Percentiles rank a stretch among this genome's conserved stretches.
phyloP scores from a whole-genome alignment of 139 green algal genomes.

The Micromonas pusilla region DNA sequence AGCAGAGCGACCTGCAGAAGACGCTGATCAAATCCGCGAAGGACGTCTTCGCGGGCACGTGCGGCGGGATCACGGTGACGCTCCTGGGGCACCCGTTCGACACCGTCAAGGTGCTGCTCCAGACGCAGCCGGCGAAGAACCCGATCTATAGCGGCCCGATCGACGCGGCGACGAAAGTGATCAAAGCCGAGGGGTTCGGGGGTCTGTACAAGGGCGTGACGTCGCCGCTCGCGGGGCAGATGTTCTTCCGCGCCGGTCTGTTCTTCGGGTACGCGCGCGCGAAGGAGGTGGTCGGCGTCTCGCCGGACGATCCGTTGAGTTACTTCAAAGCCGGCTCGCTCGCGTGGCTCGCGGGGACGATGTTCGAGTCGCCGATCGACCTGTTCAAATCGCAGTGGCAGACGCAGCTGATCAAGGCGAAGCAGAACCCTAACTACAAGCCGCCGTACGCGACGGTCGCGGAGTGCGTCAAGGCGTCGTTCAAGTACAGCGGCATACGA shows the following conservation, averaged over 20 bases:
- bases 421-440: constrained; percentile 73
- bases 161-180: constrained; percentile 81
- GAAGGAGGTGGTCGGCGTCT: constrained; percentile 13
- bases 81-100: constrained; percentile 61
- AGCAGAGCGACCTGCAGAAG: not conserved
- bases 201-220: constrained; percentile 91
- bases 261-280: constrained; percentile 59
- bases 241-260: constrained; percentile 83
- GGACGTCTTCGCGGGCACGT: constrained; percentile 69
- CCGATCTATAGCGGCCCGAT: constrained; percentile 82
- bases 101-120: constrained; percentile 68
- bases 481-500: constrained; percentile 61
- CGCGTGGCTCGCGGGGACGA: constrained; percentile 74
- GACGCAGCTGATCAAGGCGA: constrained; percentile 79
- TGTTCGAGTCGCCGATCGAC: constrained; percentile 85
- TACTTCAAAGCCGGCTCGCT: constrained; percentile 57
- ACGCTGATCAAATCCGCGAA: constrained; percentile 46
- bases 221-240: constrained; percentile 84
- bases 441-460: constrained; percentile 72
- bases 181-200: constrained; percentile 76
- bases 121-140: constrained; percentile 75
- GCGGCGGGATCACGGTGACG: constrained; percentile 80
- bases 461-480: constrained; percentile 57
- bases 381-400: constrained; percentile 96
- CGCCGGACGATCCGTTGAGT: constrained; percentile 42